phyloP scores from a whole-genome alignment of 1,284 basidiomycete species.

The Lentinus polychrous region DNA sequence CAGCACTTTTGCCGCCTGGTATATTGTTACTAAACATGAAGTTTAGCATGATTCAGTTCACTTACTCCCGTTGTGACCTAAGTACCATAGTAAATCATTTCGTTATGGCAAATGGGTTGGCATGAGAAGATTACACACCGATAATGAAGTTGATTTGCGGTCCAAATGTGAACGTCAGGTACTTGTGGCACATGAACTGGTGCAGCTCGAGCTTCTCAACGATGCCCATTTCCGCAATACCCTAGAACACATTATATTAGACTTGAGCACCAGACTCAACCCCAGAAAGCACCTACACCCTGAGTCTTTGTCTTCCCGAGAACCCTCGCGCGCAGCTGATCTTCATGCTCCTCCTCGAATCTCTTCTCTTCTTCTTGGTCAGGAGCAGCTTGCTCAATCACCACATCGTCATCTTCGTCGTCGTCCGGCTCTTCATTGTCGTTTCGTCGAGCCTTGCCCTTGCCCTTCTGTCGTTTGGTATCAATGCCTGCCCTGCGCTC shows the following conservation, averaged over 20 bases:
- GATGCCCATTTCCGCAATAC: conserved; percentile 77
- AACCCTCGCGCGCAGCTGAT: conserved; percentile 46
- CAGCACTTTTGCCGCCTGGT: conserved; percentile 90
- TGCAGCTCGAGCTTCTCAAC: conserved; percentile 83
- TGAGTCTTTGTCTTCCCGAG: conserved; percentile 45
- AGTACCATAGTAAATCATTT: conserved; percentile 2
- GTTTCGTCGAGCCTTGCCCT: conserved; percentile 1
- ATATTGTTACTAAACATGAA: background rate
- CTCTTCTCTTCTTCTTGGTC: conserved; percentile 46
- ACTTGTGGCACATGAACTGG: conserved; percentile 97
- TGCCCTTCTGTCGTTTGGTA: background rate
- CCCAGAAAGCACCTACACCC: conserved; percentile 42
- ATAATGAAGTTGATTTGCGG: conserved; percentile 97
- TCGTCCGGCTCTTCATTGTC: conserved; percentile 4
- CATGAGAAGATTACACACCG: conserved; percentile 42
- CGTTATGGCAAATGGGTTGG: background rate
- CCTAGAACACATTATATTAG: conserved; percentile 33
- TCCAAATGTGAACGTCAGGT: conserved; percentile 76
- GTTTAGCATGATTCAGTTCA: conserved; percentile 11
- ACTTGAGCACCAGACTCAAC: background rate
- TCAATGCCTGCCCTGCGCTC: background rate
- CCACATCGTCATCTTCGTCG: conserved; percentile 28
- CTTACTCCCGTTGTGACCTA: conserved; percentile 78
- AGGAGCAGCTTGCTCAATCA: conserved; percentile 25
- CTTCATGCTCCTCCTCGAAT: conserved; percentile 55